Percentiles rank a stretch among this genome's conserved stretches.
These are phyloP conservation scores for Barnettozyma sp. DNA, from an alignment of 805 yeast genomes.

Conservation along the genomic window DNA sequence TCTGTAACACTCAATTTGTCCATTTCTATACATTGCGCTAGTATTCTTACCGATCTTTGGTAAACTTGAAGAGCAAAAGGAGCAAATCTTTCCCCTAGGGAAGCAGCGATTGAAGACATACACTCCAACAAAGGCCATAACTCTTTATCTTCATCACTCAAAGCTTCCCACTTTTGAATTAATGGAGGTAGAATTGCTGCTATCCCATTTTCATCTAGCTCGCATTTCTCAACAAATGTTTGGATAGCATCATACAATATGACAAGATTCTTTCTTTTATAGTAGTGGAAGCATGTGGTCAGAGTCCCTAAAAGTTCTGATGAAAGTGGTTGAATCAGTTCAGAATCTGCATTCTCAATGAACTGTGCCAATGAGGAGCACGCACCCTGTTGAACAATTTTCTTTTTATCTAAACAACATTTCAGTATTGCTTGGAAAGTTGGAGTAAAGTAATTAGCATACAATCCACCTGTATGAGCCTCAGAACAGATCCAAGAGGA, in stretches of 20 bases:
- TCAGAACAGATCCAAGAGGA: slow-evolving; percentile 75
- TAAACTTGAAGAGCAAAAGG: slow-evolving; percentile 88
- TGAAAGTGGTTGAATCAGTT: slow-evolving; percentile 49
- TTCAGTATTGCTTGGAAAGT: slow-evolving; percentile 69
- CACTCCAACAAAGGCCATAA: slow-evolving; percentile 92
- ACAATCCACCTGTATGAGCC: slow-evolving; percentile 53
- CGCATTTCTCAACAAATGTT: slow-evolving; percentile 73
- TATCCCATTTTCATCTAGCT: slow-evolving; percentile 50
- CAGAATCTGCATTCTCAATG: slow-evolving; percentile 66
- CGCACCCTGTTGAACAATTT: slow-evolving; percentile 93
- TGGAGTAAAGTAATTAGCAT: slow-evolving; percentile 63
- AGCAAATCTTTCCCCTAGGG: slow-evolving; percentile 75
- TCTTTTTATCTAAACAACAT: slow-evolving; percentile 75
- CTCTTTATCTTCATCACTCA: slow-evolving; percentile 74
- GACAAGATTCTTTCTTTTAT: slow-evolving; percentile 76
- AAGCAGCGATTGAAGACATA: slow-evolving; percentile 84
- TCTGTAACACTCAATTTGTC: slow-evolving; percentile 58
- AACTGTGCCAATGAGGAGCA: slow-evolving; percentile 81
- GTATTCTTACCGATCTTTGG: slow-evolving; percentile 64
- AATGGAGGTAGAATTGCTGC: slow-evolving; percentile 71
- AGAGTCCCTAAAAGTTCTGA: slow-evolving; percentile 64
- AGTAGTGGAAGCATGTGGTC: slow-evolving; percentile 63
- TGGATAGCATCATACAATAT: slow-evolving; percentile 87
- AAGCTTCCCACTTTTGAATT: slow-evolving; percentile 68
- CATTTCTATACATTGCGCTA: slow-evolving; percentile 59